Percentiles rank a stretch among this genome's conserved stretches.
Evolutionary conservation across 345 rosid species (phyloP).

Genomic region (Clarkia xantiana): DNA sequence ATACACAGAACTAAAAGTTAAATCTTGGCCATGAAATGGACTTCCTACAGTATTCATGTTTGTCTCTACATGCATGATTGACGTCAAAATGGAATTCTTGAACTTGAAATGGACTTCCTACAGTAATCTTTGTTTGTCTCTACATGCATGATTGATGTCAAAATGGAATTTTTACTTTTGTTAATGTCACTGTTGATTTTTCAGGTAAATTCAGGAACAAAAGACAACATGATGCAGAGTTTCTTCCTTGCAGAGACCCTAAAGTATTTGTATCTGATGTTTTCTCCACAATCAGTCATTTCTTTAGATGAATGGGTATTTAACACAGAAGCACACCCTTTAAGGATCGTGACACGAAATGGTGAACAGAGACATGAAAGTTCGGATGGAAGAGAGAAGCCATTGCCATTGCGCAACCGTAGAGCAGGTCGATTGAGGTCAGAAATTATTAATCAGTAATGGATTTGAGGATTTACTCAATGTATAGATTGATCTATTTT

Average conservation of each 20-base stretch:
- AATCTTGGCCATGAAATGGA: neutral
- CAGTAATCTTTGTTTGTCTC: too few species aligned
- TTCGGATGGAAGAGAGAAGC: conserved; percentile 9
- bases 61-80: too few species aligned
- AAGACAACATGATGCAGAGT: conserved; percentile 96
- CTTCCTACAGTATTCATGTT: too few species aligned
- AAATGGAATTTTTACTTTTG: too few species aligned
- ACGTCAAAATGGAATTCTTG: too few species aligned
- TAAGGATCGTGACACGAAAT: conserved; percentile 47
- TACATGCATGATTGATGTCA: too few species aligned
- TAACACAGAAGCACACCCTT: conserved; percentile 94
- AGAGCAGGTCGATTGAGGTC: conserved; percentile 15
- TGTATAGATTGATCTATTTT: conserved; percentile 4
- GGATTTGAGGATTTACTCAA: neutral
- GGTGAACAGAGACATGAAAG: conserved; percentile 12
- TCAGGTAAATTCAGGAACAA: conserved; percentile 74
- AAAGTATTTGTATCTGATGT: conserved; percentile 77
- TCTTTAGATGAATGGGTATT: conserved; percentile 96
- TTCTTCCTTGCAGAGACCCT: conserved; percentile 96
- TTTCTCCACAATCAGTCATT: conserved; percentile 69
- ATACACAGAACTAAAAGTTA: too few species aligned
- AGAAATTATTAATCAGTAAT: conserved; percentile 2
- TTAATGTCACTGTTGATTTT: neutral
- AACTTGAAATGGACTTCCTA: too few species aligned
- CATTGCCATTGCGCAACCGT: conserved; percentile 11